Conservation (phyloP, 1,284 basidiomycete genomes). For the Limonomyces culmigenus region DNA sequence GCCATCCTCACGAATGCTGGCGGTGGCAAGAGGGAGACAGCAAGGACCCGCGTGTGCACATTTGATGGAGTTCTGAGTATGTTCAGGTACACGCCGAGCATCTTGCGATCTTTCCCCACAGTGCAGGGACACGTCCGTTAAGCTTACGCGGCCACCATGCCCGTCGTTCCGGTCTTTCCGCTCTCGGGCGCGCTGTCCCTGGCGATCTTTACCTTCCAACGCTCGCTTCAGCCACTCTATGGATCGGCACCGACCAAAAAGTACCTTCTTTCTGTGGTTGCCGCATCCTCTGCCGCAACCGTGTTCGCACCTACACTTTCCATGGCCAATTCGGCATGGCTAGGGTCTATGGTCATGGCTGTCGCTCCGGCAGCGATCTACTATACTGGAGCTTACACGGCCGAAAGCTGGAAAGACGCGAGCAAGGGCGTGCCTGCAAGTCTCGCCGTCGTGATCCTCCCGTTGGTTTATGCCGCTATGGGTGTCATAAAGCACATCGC, state of each 20-base stretch:
- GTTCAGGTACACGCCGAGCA: too few relatives aligned
- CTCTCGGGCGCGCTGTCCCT: background rate
- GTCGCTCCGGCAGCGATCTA: too few relatives aligned
- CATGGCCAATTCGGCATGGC: background rate
- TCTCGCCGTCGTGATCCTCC: background rate
- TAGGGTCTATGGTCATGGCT: background rate
- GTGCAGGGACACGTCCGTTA: too few relatives aligned
- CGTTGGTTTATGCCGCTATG: background rate
- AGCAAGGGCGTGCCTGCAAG: background rate
- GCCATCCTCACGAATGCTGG: too few relatives aligned
- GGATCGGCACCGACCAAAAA: background rate
- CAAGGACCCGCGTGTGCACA: too few relatives aligned
- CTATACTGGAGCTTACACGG: background rate
- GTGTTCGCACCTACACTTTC: background rate
- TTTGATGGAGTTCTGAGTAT: too few relatives aligned
- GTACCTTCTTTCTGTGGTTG: background rate
- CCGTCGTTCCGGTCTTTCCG: background rate
- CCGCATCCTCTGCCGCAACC: background rate
- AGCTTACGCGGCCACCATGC: too few relatives aligned
- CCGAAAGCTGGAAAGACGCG: background rate
- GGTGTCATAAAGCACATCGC: background rate
- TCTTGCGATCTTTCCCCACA: too few relatives aligned
- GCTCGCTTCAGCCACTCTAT: background rate
- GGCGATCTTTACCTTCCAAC: background rate
- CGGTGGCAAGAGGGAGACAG: too few relatives aligned